A percentile compares a stretch with the other conserved stretches of the same genome.
phyloP scores from a whole-genome alignment of 2,329 filamentous ascomycete genomes.

The Colletotrichum nymphaeae region DNA sequence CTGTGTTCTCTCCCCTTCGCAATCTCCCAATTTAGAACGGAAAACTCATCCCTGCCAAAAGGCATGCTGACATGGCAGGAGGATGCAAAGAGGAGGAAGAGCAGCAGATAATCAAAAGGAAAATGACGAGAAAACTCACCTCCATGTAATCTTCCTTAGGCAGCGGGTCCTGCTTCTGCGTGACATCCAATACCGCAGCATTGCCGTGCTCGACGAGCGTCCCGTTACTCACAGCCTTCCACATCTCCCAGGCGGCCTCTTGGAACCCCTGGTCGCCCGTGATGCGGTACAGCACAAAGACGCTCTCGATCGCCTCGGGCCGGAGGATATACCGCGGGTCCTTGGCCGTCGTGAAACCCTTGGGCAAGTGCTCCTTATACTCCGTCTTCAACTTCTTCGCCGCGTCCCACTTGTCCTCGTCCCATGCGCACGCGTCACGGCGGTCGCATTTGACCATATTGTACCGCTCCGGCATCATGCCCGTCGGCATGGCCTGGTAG shows the following conservation, averaged over 20 bases:
- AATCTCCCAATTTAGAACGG: conserved; percentile 25
- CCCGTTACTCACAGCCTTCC: conserved; percentile 56
- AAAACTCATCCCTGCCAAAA: neutral
- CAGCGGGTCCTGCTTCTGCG: conserved; percentile 57
- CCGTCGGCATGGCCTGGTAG: conserved; percentile 58
- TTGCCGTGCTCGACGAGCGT: conserved; percentile 61
- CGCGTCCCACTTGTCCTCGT: conserved; percentile 39
- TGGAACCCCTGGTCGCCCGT: conserved; percentile 60
- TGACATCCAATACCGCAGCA: conserved; percentile 62
- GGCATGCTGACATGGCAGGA: neutral
- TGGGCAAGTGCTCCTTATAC: conserved; percentile 44
- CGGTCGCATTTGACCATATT: conserved; percentile 52
- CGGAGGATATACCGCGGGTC: conserved; percentile 64
- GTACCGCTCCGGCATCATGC: conserved; percentile 65
- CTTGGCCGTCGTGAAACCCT: conserved; percentile 72
- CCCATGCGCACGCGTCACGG: conserved; percentile 58
- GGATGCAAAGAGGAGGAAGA: neutral
- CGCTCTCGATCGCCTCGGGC: conserved; percentile 63
- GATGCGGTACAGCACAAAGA: conserved; percentile 65
- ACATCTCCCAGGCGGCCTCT: conserved; percentile 66
- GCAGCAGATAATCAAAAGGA: neutral
- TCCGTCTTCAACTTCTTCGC: conserved; percentile 44
- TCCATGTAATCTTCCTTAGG: conserved; percentile 54
- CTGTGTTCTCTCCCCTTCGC: neutral
- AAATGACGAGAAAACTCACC: conserved; percentile 30